phyloP scores from a whole-genome alignment of 2,329 filamentous ascomycete genomes.

The Sporothrix globosa region DNA sequence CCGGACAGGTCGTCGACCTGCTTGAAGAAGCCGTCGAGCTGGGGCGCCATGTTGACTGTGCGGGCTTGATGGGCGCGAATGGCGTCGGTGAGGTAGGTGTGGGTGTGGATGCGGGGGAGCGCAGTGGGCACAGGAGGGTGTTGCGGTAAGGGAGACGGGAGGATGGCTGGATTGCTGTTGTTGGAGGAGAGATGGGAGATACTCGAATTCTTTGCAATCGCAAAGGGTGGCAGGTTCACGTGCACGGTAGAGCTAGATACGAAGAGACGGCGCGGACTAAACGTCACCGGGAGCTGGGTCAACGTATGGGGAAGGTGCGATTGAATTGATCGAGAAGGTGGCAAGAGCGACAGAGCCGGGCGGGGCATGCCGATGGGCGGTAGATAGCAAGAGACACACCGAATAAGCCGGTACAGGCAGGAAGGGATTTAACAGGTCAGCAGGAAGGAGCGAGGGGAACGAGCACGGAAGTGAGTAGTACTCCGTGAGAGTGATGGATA shows the following conservation, averaged over 20 bases:
- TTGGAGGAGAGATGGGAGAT: background rate
- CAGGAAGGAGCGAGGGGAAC: conserved; percentile 2
- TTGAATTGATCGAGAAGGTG: conserved; percentile 35
- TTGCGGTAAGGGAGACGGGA: background rate
- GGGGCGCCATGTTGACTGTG: conserved; percentile 74
- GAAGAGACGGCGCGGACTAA: conserved; percentile 18
- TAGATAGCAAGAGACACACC: background rate
- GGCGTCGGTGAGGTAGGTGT: conserved; percentile 57
- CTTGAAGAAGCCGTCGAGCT: conserved; percentile 90
- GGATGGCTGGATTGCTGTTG: background rate
- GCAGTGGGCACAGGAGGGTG: background rate
- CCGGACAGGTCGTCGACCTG: conserved; percentile 81
- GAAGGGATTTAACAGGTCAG: background rate
- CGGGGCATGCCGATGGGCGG: conserved; percentile 34
- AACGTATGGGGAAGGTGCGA: conserved; percentile 32
- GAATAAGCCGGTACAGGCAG: background rate
- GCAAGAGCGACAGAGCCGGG: conserved; percentile 30
- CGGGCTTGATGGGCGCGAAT: conserved; percentile 62
- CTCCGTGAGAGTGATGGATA: too few relatives aligned
- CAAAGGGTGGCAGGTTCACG: background rate
- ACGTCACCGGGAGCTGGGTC: conserved; percentile 8
- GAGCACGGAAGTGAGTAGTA: background rate
- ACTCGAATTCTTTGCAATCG: background rate
- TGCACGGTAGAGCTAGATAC: conserved; percentile 12
- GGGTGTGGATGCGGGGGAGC: conserved; percentile 32